Evolutionary conservation across 164 flowering plant species (phyloP), one percentile per base, ranked within the genome.

Genomic region (Cinnamomum micranthum): DNA sequence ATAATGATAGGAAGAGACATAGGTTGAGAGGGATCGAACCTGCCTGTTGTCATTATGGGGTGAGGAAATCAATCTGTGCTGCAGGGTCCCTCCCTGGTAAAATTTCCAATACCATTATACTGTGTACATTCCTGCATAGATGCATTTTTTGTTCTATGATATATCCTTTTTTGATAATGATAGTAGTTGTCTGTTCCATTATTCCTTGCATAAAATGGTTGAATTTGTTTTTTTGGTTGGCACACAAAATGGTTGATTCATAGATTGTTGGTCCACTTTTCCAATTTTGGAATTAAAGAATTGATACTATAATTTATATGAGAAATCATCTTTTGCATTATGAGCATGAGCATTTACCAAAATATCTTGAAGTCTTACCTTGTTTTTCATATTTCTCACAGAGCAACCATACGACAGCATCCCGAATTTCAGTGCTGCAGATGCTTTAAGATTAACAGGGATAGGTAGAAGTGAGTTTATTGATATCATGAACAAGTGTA

Each of bases 341-440:
- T 55, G 12, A 55, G 1, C 20, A 55, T 55, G n/a, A 1, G 4
- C n/a, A 55, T 17, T 55, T 55, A 11, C n/a, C 60, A 55, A 55
- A 55, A 20, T 15, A 15, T 55, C n/a, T 55, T 15, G 60, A 55
- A 64, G 25, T 33, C 17, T 64, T 64, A 19, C 20, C 24, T 17
- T 23, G 31, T 25, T 72, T 47, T 52, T 22, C 19, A 55, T 74
- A 66, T 58, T 15, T 24, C 74, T 73, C 81, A 83, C 98, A 95
- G 99, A 95, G 84, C 98, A 95, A 88, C 99, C 99, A 65, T 95
- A 95, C 81, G 99, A 93, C 81, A 95, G 99, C 87, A 95, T 95
- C 68, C 99, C 99, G 22, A 95, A 95, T 82, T 95, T 95, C 79
- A 95, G 97, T 82, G 99, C 99, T 58, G 99, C 98, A 22, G 99